Evolutionary conservation across 2,329 filamentous ascomycete genomes (phyloP).

Genomic region (Allantophomopsis lycopodina): DNA sequence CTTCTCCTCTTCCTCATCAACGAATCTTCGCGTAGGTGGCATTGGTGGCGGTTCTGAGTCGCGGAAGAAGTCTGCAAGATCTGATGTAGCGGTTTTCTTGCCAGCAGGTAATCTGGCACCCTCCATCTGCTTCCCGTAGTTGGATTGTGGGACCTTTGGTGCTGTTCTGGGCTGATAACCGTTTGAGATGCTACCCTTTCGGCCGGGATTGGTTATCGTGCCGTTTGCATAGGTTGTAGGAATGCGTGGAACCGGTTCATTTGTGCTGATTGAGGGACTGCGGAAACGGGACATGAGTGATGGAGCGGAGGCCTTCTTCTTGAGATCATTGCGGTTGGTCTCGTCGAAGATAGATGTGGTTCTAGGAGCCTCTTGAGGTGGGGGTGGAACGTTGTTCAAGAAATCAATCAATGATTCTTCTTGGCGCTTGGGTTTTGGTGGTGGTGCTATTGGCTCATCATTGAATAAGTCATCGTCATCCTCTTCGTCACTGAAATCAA

Average conservation of each 20-base stretch:
- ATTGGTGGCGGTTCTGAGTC: constrained; percentile 46
- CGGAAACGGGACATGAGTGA: constrained; percentile 46
- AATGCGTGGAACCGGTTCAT: too few species aligned
- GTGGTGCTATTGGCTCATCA: constrained; percentile 2
- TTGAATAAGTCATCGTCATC: constrained; percentile 14
- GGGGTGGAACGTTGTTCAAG: constrained; percentile 54
- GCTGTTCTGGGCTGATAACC: too few species aligned
- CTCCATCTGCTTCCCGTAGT: too few species aligned
- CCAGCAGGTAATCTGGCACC: constrained; percentile 14
- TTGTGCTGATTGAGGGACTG: too few species aligned
- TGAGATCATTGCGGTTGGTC: constrained; percentile 22
- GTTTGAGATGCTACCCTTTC: too few species aligned
- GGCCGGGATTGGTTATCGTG: too few species aligned
- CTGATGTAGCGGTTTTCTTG: constrained; percentile 33
- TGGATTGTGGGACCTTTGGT: too few species aligned
- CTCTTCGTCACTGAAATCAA: constrained; percentile 51
- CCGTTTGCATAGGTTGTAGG: too few species aligned
- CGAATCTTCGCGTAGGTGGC: background rate
- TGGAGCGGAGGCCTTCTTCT: constrained; percentile 51
- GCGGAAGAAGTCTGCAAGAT: constrained; percentile 60
- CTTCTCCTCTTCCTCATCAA: too few species aligned
- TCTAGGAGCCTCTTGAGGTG: constrained; percentile 25
- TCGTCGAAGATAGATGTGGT: constrained; percentile 7
- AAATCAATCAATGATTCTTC: constrained; percentile 66
- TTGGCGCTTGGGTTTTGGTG: constrained; percentile 16